These are phyloP conservation scores for Mycosphaerelloides madeirae DNA, from an alignment of 2,329 filamentous ascomycete genomes.

Conservation along the genomic window DNA sequence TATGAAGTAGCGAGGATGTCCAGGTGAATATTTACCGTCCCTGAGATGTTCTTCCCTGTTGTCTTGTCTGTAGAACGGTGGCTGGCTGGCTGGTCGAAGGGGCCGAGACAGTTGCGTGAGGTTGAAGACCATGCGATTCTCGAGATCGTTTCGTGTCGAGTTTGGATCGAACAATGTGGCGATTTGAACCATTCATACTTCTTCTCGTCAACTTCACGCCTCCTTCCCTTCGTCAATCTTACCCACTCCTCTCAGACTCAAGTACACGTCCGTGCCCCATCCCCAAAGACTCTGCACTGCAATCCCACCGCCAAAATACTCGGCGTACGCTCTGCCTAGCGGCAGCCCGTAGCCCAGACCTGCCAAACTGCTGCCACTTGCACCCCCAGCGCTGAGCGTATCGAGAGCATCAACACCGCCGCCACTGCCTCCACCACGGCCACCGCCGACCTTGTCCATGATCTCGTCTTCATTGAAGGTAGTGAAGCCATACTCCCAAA, in stretches of 20 bases:
- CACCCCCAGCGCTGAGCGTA: constrained; percentile 66
- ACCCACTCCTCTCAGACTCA: constrained; percentile 58
- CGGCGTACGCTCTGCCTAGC: constrained; percentile 85
- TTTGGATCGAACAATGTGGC: too few species aligned
- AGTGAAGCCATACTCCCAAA: constrained; percentile 97
- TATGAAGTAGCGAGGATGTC: too few species aligned
- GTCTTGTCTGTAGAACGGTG: too few species aligned
- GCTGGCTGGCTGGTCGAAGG: too few species aligned
- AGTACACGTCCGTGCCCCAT: constrained; percentile 73
- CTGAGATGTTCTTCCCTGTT: too few species aligned
- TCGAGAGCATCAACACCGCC: constrained; percentile 64
- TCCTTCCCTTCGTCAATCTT: constrained; percentile 32
- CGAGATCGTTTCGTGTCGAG: too few species aligned
- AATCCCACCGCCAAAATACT: constrained; percentile 96
- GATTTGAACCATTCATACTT: too few species aligned
- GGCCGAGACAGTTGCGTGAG: too few species aligned
- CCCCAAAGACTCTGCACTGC: constrained; percentile 92
- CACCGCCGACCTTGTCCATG: constrained; percentile 44
- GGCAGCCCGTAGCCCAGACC: constrained; percentile 91
- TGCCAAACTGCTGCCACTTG: constrained; percentile 72
- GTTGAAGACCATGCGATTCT: too few species aligned
- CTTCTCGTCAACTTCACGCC: too few species aligned
- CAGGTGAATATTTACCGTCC: too few species aligned
- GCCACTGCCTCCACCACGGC: constrained; percentile 40
- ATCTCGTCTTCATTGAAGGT: constrained; percentile 72